phyloP scores from a whole-genome alignment of 1,284 basidiomycete genomes.

The Marasmius oreades region DNA sequence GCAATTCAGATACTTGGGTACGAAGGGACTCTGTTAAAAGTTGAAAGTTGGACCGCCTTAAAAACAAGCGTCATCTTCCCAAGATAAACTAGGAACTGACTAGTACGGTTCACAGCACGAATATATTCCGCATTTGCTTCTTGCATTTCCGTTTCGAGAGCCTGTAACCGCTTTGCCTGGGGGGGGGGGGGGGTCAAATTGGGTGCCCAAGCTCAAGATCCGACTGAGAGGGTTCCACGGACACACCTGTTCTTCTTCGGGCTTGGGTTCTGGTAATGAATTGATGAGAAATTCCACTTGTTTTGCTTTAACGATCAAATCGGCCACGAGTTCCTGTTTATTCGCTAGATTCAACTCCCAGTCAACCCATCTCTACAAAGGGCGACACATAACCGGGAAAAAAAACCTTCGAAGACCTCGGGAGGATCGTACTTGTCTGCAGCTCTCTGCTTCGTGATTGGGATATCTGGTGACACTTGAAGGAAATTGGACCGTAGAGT shows the following conservation, averaged over 20 bases:
- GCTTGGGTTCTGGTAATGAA: conserved; percentile 68
- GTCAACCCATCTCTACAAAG: not conserved
- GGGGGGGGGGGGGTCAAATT: too few relatives aligned
- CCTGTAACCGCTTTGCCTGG: conserved; percentile 61
- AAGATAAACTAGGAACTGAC: conserved; percentile 38
- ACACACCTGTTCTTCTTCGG: conserved; percentile 68
- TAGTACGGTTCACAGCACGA: conserved; percentile 66
- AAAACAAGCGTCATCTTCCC: too few relatives aligned
- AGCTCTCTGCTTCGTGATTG: conserved; percentile 71
- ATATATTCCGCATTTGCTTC: conserved; percentile 71
- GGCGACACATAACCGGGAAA: not conserved
- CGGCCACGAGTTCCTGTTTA: conserved; percentile 74
- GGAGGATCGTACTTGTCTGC: conserved; percentile 66
- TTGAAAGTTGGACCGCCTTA: too few relatives aligned
- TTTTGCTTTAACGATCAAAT: conserved; percentile 79
- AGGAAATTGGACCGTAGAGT: conserved; percentile 68
- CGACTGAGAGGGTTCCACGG: too few relatives aligned
- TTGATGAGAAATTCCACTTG: conserved; percentile 80
- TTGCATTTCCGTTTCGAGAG: conserved; percentile 64
- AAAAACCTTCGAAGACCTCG: conserved; percentile 61
- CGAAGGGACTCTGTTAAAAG: conserved; percentile 51
- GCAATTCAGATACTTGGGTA: conserved; percentile 54
- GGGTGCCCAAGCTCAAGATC: too few relatives aligned
- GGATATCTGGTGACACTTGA: conserved; percentile 69
- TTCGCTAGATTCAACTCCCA: conserved; percentile 48